These are phyloP conservation scores for Sporothrix euskadiensis DNA, from an alignment of 2,329 filamentous ascomycete species.

Conservation along the genomic window DNA sequence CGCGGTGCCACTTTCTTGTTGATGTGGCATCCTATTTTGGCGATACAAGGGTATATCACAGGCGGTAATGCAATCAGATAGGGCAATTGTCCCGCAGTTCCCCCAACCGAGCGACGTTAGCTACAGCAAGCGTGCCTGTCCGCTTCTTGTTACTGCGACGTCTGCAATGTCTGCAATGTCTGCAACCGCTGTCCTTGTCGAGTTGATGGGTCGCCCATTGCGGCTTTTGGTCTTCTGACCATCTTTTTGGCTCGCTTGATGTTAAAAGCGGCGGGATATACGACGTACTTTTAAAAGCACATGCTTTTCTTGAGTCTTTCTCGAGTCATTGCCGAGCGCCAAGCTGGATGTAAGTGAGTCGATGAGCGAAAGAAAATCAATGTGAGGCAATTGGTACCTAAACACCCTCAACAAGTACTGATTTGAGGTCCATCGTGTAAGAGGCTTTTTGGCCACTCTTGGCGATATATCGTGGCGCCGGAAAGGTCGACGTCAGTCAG, in stretches of 20 bases:
- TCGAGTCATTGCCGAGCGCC: background rate
- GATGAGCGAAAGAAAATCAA: no score
- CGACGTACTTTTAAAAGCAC: background rate
- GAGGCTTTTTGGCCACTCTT: background rate
- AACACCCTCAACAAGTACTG: background rate
- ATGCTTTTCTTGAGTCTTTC: background rate
- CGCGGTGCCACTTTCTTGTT: background rate
- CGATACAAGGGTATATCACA: background rate
- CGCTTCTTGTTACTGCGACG: background rate
- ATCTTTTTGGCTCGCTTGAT: background rate
- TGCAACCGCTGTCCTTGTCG: background rate
- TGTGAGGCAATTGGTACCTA: no score
- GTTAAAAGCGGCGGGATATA: background rate
- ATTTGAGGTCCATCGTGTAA: background rate
- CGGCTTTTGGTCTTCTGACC: background rate
- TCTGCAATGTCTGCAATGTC: background rate
- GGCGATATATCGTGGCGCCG: background rate
- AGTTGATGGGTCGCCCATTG: background rate
- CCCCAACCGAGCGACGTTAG: background rate
- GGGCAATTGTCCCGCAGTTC: conserved; percentile 5
- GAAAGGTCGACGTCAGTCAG: background rate
- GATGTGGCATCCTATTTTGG: background rate
- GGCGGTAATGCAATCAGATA: conserved; percentile 14
- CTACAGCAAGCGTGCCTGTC: background rate
- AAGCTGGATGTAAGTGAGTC: background rate